phyloP scores from a whole-genome alignment of 768 basidiomycete species.

The Ramaria sp. region DNA sequence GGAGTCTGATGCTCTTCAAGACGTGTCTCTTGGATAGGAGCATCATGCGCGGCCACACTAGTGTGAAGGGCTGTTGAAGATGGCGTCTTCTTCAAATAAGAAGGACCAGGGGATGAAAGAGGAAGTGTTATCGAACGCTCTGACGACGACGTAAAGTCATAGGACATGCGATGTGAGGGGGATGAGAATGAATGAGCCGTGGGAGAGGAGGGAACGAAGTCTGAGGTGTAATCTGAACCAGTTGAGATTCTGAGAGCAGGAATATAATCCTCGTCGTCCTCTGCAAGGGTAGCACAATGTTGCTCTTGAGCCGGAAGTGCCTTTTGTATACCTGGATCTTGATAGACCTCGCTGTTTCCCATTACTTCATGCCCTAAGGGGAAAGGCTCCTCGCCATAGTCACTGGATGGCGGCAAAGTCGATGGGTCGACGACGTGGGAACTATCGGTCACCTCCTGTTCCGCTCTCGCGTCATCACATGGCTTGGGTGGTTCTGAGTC shows the following conservation, averaged over 20 bases:
- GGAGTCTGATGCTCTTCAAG: neutral
- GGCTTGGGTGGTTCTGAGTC: neutral
- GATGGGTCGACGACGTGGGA: neutral
- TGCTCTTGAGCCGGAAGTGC: neutral
- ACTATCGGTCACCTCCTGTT: neutral
- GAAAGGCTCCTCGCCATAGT: neutral
- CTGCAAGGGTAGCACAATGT: neutral
- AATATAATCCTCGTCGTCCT: neutral
- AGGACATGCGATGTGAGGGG: neutral
- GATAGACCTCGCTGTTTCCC: neutral
- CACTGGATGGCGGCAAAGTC: neutral
- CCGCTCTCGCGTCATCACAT: neutral
- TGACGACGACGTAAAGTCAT: neutral
- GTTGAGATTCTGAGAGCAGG: neutral
- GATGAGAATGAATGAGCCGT: neutral
- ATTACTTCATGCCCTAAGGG: neutral
- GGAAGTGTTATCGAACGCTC: constrained; percentile 1
- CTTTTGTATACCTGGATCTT: neutral
- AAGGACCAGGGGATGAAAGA: neutral
- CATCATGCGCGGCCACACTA: neutral
- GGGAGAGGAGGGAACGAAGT: neutral
- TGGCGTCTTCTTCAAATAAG: neutral
- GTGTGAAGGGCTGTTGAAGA: neutral
- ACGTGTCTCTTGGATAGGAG: neutral
- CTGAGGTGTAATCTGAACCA: neutral